These are phyloP conservation scores for Rhizopogon vesiculosus DNA, from an alignment of 768 basidiomycete genomes.

Conservation along the genomic window DNA sequence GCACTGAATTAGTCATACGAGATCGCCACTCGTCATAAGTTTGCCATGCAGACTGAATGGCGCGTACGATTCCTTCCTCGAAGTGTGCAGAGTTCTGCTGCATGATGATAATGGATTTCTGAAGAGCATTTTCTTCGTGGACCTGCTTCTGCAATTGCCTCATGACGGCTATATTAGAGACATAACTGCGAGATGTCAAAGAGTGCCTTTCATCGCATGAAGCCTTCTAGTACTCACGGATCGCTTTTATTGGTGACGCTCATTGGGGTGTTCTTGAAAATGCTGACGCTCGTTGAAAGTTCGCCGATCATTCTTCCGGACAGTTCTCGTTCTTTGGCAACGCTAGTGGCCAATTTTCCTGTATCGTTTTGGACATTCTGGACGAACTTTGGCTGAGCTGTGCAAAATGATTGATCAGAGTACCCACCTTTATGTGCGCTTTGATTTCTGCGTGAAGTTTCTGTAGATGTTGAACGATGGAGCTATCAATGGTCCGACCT, in stretches of 20 bases:
- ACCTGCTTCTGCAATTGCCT: slow-evolving; percentile 89
- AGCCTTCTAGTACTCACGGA: slow-evolving; percentile 50
- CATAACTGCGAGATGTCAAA: slow-evolving; percentile 37
- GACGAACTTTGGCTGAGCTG: background rate
- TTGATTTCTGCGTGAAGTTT: slow-evolving; percentile 95
- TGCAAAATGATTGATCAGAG: background rate
- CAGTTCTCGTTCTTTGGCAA: slow-evolving; percentile 90
- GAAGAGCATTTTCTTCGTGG: slow-evolving; percentile 94
- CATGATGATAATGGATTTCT: slow-evolving; percentile 97
- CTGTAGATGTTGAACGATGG: slow-evolving; percentile 96
- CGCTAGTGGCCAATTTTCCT: slow-evolving; percentile 83
- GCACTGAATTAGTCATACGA: slow-evolving; percentile 68
- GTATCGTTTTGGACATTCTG: slow-evolving; percentile 95
- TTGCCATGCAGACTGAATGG: slow-evolving; percentile 94
- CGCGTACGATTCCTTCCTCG: slow-evolving; percentile 92
- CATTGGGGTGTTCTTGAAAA: slow-evolving; percentile 95
- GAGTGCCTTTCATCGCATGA: background rate
- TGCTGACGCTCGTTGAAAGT: slow-evolving; percentile 80
- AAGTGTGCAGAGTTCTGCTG: slow-evolving; percentile 97
- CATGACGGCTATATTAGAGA: slow-evolving; percentile 66
- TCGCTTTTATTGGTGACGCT: slow-evolving; percentile 73
- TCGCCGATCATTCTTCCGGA: slow-evolving; percentile 85
- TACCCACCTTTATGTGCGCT: slow-evolving; percentile 85
- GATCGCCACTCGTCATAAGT: slow-evolving; percentile 94
- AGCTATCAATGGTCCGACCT: slow-evolving; percentile 92